Conservation (phyloP, 768 basidiomycete genomes). For the Holtermanniella nyarrowii region DNA sequence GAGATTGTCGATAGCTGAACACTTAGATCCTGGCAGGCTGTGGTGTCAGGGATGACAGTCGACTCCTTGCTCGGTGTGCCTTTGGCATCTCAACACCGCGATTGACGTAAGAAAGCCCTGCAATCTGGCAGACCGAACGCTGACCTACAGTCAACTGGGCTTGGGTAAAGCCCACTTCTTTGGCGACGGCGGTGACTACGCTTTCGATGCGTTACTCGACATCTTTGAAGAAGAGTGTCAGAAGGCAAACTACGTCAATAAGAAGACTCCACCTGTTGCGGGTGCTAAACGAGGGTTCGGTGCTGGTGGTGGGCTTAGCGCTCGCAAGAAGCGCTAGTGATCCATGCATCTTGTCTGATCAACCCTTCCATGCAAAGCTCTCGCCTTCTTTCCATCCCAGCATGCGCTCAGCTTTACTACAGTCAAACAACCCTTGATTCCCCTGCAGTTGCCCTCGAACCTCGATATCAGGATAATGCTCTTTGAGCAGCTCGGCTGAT, state of each 20-base stretch:
- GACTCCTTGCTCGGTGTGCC: not conserved
- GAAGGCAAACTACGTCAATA: not conserved
- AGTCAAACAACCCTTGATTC: conserved; percentile 53
- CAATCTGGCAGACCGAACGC: not conserved
- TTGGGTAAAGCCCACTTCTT: not conserved
- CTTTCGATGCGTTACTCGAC: not conserved
- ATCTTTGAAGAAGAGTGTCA: not conserved
- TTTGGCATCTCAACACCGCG: not conserved
- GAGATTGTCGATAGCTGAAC: not conserved
- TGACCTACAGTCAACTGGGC: not conserved
- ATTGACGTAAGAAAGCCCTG: not conserved
- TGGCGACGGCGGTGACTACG: not conserved
- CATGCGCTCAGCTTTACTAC: conserved; percentile 52
- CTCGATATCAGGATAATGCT: conserved; percentile 49
- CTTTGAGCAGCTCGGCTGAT: conserved; percentile 45
- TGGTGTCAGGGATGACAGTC: not conserved
- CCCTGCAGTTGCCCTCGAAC: conserved; percentile 24
- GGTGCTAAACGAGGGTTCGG: too few relatives aligned
- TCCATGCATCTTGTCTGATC: too few relatives aligned
- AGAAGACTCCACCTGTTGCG: too few relatives aligned
- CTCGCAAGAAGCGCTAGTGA: too few relatives aligned
- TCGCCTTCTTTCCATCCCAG: conserved; percentile 49
- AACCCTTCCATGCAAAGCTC: not conserved
- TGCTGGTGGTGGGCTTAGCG: too few relatives aligned
- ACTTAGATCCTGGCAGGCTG: not conserved